Percentiles rank a stretch among this genome's conserved stretches.
Conservation (phyloP, 352 stramenopile genomes). For the Phytopythium chamaehyphon region DNA sequence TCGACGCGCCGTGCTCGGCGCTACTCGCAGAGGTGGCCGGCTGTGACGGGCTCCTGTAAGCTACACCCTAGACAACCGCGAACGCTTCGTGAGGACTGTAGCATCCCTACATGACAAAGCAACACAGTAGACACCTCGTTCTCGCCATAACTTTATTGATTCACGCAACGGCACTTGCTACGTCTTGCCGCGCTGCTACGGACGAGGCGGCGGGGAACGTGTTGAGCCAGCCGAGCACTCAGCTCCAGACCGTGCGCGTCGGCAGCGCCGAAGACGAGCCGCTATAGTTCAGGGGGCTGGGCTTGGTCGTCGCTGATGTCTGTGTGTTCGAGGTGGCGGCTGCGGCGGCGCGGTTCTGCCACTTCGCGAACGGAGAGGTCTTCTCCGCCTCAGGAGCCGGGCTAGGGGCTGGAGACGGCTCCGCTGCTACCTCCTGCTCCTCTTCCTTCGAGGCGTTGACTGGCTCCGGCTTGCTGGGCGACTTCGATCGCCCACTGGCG, state of each 20-base stretch:
- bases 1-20: conserved; percentile 54
- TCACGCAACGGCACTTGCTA: too few relatives aligned
- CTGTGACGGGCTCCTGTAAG: conserved; percentile 15
- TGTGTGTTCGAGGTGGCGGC: conserved; percentile 4
- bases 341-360: conserved; percentile 18
- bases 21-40: conserved; percentile 42
- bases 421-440: conserved; percentile 2
- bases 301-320: neutral
- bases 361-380: conserved; percentile 22
- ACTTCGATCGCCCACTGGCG: conserved; percentile 20
- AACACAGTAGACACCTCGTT: too few relatives aligned
- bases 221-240: conserved; percentile 1
- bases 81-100: conserved; percentile 5
- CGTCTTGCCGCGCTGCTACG: neutral
- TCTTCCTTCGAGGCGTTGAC: conserved; percentile 8
- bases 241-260: conserved; percentile 57
- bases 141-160: too few relatives aligned
- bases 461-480: conserved; percentile 11
- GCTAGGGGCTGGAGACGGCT: conserved; percentile 3
- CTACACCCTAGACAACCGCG: neutral
- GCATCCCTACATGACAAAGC: too few relatives aligned
- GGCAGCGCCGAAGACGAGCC: conserved; percentile 28
- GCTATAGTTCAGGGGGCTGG: conserved; percentile 10
- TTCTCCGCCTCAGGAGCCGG: conserved; percentile 7
- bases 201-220: conserved; percentile 3